Percentiles rank a stretch among this genome's conserved stretches.
These are phyloP conservation scores for Phytophthora macrochlamydospora DNA, from an alignment of 352 stramenopile genomes.

Conservation along the genomic window DNA sequence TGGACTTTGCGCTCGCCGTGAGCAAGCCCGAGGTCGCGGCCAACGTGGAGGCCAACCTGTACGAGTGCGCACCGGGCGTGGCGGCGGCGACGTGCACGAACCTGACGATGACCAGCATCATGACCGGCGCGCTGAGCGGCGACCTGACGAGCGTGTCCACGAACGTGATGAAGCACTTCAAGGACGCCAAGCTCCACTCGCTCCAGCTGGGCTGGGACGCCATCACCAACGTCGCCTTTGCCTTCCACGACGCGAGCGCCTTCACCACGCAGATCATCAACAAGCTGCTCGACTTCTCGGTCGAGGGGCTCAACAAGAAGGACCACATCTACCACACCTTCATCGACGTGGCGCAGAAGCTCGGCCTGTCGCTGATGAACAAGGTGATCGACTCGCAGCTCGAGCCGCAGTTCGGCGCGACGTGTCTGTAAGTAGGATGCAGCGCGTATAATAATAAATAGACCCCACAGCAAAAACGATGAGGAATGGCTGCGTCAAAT, in stretches of 20 bases:
- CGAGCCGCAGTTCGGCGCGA: slow-evolving; percentile 52
- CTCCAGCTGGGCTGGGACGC: slow-evolving; percentile 36
- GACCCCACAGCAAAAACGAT: neutral
- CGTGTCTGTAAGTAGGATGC: slow-evolving; percentile 32
- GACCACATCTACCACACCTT: slow-evolving; percentile 49
- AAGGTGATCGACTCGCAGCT: slow-evolving; percentile 51
- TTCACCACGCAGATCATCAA: slow-evolving; percentile 54
- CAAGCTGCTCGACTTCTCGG: slow-evolving; percentile 50
- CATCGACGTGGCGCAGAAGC: slow-evolving; percentile 40
- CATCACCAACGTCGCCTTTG: slow-evolving; percentile 55
- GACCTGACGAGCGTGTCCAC: slow-evolving; percentile 29
- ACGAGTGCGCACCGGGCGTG: slow-evolving; percentile 36
- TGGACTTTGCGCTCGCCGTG: slow-evolving; percentile 46
- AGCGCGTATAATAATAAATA: too few relatives aligned
- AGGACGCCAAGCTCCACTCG: slow-evolving; percentile 39
- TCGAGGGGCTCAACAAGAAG: slow-evolving; percentile 67
- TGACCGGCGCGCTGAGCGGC: slow-evolving; percentile 33
- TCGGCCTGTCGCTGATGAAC: slow-evolving; percentile 57
- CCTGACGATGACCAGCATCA: slow-evolving; percentile 51
- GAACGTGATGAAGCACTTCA: slow-evolving; percentile 46
- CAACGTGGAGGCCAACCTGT: slow-evolving; percentile 44
- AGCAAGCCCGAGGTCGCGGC: slow-evolving; percentile 36
- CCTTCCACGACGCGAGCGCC: slow-evolving; percentile 41
- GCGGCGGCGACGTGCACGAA: slow-evolving; percentile 50
- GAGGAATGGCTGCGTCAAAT: too few relatives aligned